Evolutionary conservation across 176 grass and related monocot species (phyloP), one percentile per base, ranked within the genome.

Genomic region (Alloteropsis semialata): DNA sequence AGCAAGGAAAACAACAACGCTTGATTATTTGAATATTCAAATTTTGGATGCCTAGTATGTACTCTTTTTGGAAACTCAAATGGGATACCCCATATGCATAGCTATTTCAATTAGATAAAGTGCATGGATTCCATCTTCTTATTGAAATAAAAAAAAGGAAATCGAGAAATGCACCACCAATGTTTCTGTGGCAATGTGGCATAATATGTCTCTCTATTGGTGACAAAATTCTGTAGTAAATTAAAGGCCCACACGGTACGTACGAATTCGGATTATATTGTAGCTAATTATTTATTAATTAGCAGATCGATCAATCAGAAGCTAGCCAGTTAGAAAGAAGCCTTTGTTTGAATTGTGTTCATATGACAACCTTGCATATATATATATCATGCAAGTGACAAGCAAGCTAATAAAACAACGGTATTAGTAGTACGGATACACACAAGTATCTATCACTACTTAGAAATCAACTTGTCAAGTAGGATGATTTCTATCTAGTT

Each of bases 341-440:
- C 43, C 44, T 64, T 86, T 61, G 12, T 79, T 79, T 65, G 24
- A 3, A 71, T 10, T 29, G 24, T 63, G 76, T 18, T 80, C 37
- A 57, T 68, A 69, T 67, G 84, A 55, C 77, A 81, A 45, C 46
- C 43, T 56, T 72, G 19, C 24, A 46, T 27, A 71, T 69, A 46
- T 30, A 46, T 27, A 71, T 69, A 46, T 30, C 43, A 72, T 49
- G 25, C 50, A 27, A 68, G 19, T 34, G 72, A 84, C 46, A 56
- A 56, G 25, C 46, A 81, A 46, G 66, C 21, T n/a, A n/a, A n/a
- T n/a, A 34, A 67, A 81, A 75, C 45, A 81, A 81, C 14, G 67
- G 58, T 66, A 65, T 50, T 36, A 14, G 2, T 55, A 27, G 77
- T 87, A 87, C 68, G 76, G 77, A 69, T 22, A 36, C 5, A 36